Conservation (phyloP, 1,284 basidiomycete species). For the Irpex lacteus region DNA sequence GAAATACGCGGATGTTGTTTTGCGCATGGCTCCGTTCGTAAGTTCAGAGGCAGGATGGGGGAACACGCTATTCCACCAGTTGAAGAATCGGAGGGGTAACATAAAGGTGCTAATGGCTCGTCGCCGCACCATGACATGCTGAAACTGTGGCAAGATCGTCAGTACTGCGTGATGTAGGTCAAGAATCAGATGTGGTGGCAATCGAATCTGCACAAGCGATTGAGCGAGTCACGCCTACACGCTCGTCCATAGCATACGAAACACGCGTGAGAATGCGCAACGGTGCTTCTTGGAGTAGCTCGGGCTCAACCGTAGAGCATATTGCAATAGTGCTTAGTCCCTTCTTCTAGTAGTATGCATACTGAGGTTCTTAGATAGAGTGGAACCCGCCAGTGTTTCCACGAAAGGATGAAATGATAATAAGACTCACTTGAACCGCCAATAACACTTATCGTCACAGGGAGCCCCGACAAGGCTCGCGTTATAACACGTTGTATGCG, state of each 20-base stretch:
- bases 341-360: not conserved
- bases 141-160: conserved; percentile 53
- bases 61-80: conserved; percentile 94
- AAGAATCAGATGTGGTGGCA: not conserved
- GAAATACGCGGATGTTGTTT: conserved; percentile 89
- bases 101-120: conserved; percentile 80
- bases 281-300: not conserved
- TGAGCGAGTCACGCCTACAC: not conserved
- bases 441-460: conserved; percentile 87
- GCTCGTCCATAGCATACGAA: not conserved
- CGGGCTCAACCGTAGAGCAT: not conserved
- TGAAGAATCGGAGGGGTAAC: conserved; percentile 92
- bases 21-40: conserved; percentile 91
- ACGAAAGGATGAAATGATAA: not conserved
- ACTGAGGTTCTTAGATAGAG: no score
- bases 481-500: conserved; percentile 82
- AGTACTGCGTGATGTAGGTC: not conserved
- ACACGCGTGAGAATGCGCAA: not conserved
- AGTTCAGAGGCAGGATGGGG: conserved; percentile 93
- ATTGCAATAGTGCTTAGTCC: not conserved
- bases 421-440: conserved; percentile 78
- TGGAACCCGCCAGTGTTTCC: not conserved
- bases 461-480: conserved; percentile 81
- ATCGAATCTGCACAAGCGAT: not conserved
- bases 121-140: conserved; percentile 93